Evolutionary conservation across 352 stramenopile species (phyloP).

Genomic region (Globisporangium abappressorium): DNA sequence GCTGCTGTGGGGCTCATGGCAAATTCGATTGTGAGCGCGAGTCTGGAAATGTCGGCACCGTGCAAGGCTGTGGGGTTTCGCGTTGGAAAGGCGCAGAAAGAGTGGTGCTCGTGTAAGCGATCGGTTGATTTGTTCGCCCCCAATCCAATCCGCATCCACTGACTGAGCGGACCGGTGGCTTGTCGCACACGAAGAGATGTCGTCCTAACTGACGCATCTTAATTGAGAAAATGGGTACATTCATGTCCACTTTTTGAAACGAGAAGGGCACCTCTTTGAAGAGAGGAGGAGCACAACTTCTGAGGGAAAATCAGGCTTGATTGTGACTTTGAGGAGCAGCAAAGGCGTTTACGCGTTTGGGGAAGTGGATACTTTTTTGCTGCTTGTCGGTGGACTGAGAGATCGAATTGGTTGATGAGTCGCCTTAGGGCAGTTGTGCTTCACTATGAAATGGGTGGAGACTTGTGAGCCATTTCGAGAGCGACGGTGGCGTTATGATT

Average conservation of each 20-base stretch:
- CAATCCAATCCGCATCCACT: not conserved
- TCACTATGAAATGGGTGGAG: not conserved
- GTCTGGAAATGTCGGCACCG: not conserved
- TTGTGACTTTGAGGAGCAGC: not conserved
- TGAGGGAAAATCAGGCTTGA: not conserved
- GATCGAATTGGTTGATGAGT: not conserved
- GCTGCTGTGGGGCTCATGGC: slow-evolving; percentile 2
- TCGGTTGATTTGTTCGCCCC: not conserved
- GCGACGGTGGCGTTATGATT: not conserved
- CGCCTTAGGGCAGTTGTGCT: not conserved
- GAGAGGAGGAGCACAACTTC: not conserved
- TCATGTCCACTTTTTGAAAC: not conserved
- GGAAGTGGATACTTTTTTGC: not conserved
- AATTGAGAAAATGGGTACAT: not conserved
- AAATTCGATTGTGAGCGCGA: not conserved
- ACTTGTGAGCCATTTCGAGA: too few species aligned
- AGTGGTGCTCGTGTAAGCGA: not conserved
- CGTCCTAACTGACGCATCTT: not conserved
- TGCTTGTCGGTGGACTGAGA: not conserved
- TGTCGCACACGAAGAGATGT: not conserved
- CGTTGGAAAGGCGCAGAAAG: not conserved
- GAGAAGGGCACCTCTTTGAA: not conserved
- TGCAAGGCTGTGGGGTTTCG: not conserved
- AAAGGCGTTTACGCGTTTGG: not conserved
- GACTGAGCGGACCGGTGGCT: not conserved